Base-by-base conservation (phyloP, 192 early-diverging fungal species). In the Gaertneriomyces semiglobifer region DNA sequence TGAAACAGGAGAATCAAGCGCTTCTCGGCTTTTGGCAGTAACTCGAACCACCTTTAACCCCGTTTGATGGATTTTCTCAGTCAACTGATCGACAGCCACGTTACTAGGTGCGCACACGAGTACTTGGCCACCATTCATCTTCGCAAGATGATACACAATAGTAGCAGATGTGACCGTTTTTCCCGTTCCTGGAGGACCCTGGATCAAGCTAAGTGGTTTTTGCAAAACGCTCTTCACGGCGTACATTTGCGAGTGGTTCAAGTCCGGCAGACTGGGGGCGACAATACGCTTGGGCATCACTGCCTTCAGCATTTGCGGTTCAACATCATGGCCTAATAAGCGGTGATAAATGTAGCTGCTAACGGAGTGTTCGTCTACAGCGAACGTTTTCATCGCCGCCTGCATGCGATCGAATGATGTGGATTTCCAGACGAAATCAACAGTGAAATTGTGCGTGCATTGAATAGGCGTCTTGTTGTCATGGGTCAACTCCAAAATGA, bases 361-460 rank as follows among this genome's bases (percentile, higher is more conserved):
- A 33, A 98, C 92, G 5, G 89, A 90, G 0, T 86, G 89, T 69
- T 97, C 93, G 75, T 96, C 92, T 10, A 95, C 88, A 5, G 97
- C 95, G 88, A 99, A 99, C 4, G 87, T 92, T 68, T 93, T 92
- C 90, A 99, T 89, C 0, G 97, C 93, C 56, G 84, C 77, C 74
- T 98, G 95, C 95, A 98, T 98, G 47, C 84, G 86, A 69, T 99
- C 95, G 78, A 95, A 99, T 14, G 92, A 92, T 4, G 92, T 94
- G 6, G 93, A 89, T 78, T 98, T 98, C 95, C 95, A 99, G 18
- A 99, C 94, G 85, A 96, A 97, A 63, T 98, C 95, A 14, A 98
- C 90, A 9, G 89, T 88, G 68, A 96, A 97, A 70, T 94, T 92
- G 74, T 90, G 90, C 18, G 88, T 91, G 65, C 88, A 88, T 0